Evolutionary conservation across 257 asterid species (phyloP).

Genomic region (Solanum sejunctum): DNA sequence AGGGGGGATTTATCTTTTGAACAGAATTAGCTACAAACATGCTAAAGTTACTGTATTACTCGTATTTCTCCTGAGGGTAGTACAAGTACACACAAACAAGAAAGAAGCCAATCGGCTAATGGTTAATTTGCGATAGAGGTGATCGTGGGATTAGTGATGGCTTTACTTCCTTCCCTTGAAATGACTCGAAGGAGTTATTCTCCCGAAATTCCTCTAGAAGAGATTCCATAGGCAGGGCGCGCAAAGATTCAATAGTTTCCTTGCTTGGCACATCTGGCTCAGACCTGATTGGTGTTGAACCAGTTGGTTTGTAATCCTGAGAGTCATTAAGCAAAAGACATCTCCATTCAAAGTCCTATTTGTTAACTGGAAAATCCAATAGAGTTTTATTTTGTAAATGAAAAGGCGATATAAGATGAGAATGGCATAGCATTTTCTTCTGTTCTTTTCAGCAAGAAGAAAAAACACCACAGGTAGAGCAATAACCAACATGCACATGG

Average conservation of each 20-base stretch:
- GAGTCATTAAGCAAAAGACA: constrained; percentile 1
- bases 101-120: background rate
- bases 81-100: constrained; percentile 3
- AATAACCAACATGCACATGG: background rate
- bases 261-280: constrained; percentile 66
- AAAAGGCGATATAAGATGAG: background rate
- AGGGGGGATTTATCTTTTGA: background rate
- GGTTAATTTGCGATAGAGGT: constrained; percentile 61
- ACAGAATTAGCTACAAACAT: background rate
- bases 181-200: constrained; percentile 34
- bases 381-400: background rate
- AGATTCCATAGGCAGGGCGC: constrained; percentile 62
- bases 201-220: constrained; percentile 67
- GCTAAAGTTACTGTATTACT: background rate
- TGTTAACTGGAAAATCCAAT: background rate
- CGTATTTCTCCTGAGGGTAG: background rate
- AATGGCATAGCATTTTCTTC: background rate
- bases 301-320: constrained; percentile 74
- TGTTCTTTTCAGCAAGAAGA: background rate
- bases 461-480: background rate
- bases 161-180: constrained; percentile 32
- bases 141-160: constrained; percentile 51
- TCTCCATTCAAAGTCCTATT: background rate
- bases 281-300: constrained; percentile 47
- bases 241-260: constrained; percentile 54